A percentile compares a stretch with the other conserved stretches of the same genome.
Conservation (phyloP, 768 basidiomycete species). For the Trametes sanguinea region DNA sequence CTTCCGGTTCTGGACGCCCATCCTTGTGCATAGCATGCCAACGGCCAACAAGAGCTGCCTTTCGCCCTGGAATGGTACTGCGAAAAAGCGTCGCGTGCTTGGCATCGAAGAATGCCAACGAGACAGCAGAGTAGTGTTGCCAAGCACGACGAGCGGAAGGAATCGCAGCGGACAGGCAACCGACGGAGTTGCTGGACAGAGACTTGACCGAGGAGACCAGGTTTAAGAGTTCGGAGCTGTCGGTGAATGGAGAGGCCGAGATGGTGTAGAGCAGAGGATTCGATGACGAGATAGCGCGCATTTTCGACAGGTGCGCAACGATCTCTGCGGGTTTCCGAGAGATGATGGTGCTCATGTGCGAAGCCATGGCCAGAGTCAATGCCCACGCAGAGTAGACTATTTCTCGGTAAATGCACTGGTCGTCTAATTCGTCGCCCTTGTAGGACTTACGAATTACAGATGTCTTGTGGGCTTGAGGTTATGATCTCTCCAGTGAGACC, state of each 20-base stretch:
- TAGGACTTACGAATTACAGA: too few species aligned
- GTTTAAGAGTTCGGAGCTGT: constrained; percentile 40
- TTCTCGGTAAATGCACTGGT: too few species aligned
- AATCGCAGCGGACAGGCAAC: constrained; percentile 62
- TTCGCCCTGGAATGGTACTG: constrained; percentile 62
- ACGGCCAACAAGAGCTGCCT: constrained; percentile 66
- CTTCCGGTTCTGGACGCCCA: constrained; percentile 9
- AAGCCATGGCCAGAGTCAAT: constrained; percentile 9
- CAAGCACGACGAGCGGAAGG: constrained; percentile 22
- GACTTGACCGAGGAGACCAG: constrained; percentile 29
- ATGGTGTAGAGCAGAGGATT: constrained; percentile 35
- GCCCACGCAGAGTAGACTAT: too few species aligned
- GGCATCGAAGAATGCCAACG: constrained; percentile 56
- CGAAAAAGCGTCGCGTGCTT: constrained; percentile 50
- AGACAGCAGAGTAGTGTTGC: constrained; percentile 48
- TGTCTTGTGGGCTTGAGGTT: too few species aligned
- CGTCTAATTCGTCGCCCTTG: too few species aligned
- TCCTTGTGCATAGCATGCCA: constrained; percentile 63
- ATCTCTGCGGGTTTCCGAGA: constrained; percentile 22
- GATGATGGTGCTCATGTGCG: constrained; percentile 23
- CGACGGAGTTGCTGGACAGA: constrained; percentile 43
- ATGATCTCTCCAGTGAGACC: too few species aligned
- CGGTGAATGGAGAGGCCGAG: constrained; percentile 54
- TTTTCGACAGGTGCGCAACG: constrained; percentile 6
- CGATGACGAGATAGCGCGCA: not conserved